phyloP scores from a whole-genome alignment of 1,139 yeast species.

The Suhomyces panamericanus region DNA sequence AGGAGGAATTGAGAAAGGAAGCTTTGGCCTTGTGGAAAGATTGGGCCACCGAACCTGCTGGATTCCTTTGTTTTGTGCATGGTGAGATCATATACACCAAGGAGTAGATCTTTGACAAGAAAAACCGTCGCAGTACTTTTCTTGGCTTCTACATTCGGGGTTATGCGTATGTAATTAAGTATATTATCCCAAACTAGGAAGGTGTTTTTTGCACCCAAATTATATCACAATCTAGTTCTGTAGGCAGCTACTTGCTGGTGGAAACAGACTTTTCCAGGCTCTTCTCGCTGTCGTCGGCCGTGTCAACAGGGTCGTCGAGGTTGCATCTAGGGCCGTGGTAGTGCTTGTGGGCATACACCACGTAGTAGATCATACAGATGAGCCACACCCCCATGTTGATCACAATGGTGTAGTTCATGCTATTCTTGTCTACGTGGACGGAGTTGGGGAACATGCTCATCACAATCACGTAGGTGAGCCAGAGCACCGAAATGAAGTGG shows the following conservation, averaged over 20 bases:
- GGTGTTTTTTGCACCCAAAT: constrained; percentile 1
- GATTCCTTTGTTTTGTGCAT: constrained; percentile 15
- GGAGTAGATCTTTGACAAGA: background rate
- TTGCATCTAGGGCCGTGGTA: constrained; percentile 42
- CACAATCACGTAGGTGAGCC: constrained; percentile 34
- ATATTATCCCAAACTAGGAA: too few relatives aligned
- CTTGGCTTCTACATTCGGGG: too few relatives aligned
- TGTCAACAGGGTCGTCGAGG: constrained; percentile 19
- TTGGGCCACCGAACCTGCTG: constrained; percentile 18
- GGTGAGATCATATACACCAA: constrained; percentile 22
- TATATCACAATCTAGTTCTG: background rate
- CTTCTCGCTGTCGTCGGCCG: background rate
- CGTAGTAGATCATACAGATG: constrained; percentile 30
- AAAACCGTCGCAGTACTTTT: too few relatives aligned
- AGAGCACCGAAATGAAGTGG: constrained; percentile 25
- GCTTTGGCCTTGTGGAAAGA: constrained; percentile 16
- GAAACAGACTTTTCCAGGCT: background rate
- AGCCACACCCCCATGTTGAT: constrained; percentile 40
- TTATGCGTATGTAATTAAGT: background rate
- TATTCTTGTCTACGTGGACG: constrained; percentile 26
- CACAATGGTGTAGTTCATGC: constrained; percentile 41
- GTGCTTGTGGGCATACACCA: constrained; percentile 19
- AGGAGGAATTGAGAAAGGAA: constrained; percentile 8
- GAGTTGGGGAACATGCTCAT: constrained; percentile 43
- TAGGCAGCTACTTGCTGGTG: too few relatives aligned